Conservation (phyloP, 345 rosid species). For the Eucalyptus melliodora region DNA sequence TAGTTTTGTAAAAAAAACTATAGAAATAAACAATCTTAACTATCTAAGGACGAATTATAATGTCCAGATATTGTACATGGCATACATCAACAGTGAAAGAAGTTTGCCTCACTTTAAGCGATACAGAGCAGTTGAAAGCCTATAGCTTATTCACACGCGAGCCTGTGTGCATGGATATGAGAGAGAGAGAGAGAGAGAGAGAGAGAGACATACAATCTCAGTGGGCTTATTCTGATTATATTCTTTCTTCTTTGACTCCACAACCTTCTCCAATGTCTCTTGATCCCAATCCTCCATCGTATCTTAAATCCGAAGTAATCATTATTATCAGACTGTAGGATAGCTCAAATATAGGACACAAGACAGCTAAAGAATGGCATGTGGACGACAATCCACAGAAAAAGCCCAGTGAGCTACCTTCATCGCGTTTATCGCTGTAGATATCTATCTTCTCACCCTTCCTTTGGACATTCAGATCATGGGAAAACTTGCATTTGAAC, state of each 20-base stretch:
- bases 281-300: slow-evolving; percentile 99
- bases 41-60: neutral
- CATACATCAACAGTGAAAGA: neutral
- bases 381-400: neutral
- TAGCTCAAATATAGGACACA: neutral
- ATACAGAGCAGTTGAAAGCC: neutral
- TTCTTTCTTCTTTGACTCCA: slow-evolving; percentile 74
- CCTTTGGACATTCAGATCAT: slow-evolving; percentile 87
- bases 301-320: slow-evolving; percentile 6
- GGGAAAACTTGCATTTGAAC: slow-evolving; percentile 94
- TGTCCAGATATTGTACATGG: neutral
- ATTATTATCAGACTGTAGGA: neutral
- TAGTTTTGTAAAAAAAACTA: neutral
- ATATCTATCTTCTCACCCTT: slow-evolving; percentile 96
- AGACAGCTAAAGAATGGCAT: neutral
- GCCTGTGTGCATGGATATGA: neutral
- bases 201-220: slow-evolving; percentile 53
- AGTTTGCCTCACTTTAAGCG: neutral
- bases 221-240: slow-evolving; percentile 92
- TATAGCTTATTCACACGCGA: neutral
- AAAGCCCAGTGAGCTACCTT: slow-evolving; percentile 25
- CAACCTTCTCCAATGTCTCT: slow-evolving; percentile 83
- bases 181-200: neutral
- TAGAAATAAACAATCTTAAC: neutral
- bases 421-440: slow-evolving; percentile 80